Conservation (phyloP, 768 basidiomycete species). For the Suillus discolor region DNA sequence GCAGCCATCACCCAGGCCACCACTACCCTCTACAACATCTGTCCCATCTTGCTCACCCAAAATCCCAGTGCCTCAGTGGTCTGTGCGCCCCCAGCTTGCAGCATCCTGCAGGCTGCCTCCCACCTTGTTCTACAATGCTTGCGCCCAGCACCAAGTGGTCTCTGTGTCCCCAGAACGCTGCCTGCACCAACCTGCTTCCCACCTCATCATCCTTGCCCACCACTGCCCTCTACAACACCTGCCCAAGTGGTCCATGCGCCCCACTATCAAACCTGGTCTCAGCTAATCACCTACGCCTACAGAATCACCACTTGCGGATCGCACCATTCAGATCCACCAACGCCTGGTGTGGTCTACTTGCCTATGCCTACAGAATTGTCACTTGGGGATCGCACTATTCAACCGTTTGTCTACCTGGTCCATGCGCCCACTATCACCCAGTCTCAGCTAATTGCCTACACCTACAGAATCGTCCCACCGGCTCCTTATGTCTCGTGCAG, state of each 20-base stretch:
- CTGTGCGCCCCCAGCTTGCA: background rate
- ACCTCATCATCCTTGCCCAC: background rate
- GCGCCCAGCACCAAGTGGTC: background rate
- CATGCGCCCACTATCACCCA: too few relatives aligned
- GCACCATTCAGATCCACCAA: slow-evolving; percentile 32
- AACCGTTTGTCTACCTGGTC: too few relatives aligned
- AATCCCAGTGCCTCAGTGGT: background rate
- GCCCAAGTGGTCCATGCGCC: background rate
- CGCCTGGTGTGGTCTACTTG: too few relatives aligned
- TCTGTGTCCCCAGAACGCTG: background rate
- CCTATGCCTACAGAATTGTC: slow-evolving; percentile 25
- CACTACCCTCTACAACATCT: background rate
- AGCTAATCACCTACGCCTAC: slow-evolving; percentile 62
- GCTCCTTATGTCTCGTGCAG: background rate
- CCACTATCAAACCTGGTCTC: slow-evolving; percentile 42
- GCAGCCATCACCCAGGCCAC: background rate
- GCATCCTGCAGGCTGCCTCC: background rate
- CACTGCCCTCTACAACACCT: background rate
- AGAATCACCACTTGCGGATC: slow-evolving; percentile 55
- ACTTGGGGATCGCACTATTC: slow-evolving; percentile 52
- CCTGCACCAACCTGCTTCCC: background rate
- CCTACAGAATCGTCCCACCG: too few relatives aligned
- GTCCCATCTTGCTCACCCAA: background rate
- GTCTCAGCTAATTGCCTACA: too few relatives aligned
- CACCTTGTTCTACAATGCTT: background rate